These are phyloP conservation scores for Blastobotrys ciferrii DNA, from an alignment of 1,139 yeast genomes.

Conservation along the genomic window DNA sequence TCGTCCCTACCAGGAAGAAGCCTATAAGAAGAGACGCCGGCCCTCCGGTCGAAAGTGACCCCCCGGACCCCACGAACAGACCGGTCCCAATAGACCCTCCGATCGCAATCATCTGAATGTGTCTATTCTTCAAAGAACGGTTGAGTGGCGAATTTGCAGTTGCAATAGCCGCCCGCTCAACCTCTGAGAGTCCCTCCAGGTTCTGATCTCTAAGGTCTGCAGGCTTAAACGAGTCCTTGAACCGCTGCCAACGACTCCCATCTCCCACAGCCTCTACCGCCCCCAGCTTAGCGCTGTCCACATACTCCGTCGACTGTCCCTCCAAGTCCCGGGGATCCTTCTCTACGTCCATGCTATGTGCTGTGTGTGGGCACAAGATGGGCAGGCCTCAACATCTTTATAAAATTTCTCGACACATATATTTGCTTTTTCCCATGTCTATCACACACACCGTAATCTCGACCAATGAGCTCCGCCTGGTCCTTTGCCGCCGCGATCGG, in stretches of 20 bases:
- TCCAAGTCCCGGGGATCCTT: background rate
- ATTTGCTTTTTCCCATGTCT: background rate
- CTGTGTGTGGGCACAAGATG: background rate
- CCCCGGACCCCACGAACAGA: slow-evolving; percentile 65
- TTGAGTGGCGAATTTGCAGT: slow-evolving; percentile 66
- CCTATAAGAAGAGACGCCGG: slow-evolving; percentile 66
- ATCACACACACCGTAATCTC: background rate
- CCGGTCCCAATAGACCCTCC: slow-evolving; percentile 87
- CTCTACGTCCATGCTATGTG: slow-evolving; percentile 1
- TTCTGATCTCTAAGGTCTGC: slow-evolving; percentile 25
- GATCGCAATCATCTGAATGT: slow-evolving; percentile 80
- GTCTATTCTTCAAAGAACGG: slow-evolving; percentile 60
- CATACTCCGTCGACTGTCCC: background rate
- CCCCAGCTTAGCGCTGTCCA: background rate
- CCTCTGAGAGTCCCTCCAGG: slow-evolving; percentile 35
- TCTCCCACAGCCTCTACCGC: background rate
- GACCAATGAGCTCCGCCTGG: background rate
- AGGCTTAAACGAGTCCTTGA: slow-evolving; percentile 32
- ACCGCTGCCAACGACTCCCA: slow-evolving; percentile 23
- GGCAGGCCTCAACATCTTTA: background rate
- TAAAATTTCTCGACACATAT: background rate
- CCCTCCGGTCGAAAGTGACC: slow-evolving; percentile 55
- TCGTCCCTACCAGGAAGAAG: slow-evolving; percentile 43
- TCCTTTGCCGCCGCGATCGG: background rate
- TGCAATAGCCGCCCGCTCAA: slow-evolving; percentile 32